Conservation (phyloP, 345 rosid species). For the Iberis pinnata region DNA sequence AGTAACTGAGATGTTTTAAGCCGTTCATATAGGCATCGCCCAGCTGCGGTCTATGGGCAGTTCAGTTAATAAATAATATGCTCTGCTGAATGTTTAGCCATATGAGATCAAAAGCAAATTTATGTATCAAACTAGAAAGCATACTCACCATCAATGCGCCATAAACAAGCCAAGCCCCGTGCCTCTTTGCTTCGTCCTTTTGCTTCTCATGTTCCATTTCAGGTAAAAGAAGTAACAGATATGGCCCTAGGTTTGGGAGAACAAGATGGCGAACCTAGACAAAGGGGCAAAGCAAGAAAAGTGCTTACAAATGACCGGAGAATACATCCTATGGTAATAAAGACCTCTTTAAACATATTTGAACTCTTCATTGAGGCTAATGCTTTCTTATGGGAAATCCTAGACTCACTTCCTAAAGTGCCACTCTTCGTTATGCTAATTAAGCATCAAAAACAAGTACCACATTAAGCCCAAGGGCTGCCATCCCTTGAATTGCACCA, state of each 20-base stretch:
- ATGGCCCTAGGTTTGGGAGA: constrained; percentile 69
- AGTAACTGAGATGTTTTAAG: constrained; percentile 48
- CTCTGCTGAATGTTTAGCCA: too few species aligned
- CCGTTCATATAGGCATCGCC: constrained; percentile 58
- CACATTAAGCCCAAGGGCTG: constrained; percentile 71
- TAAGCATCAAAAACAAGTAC: constrained; percentile 36
- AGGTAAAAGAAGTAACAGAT: constrained; percentile 60
- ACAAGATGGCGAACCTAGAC: constrained; percentile 67
- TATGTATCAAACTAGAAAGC: constrained; percentile 8
- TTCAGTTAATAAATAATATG: too few species aligned
- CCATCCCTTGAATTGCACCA: constrained; percentile 87
- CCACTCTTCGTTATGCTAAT: constrained; percentile 8
- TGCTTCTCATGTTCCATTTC: constrained; percentile 65
- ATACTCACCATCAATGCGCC: constrained; percentile 66
- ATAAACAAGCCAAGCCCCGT: constrained; percentile 75
- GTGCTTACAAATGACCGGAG: background rate
- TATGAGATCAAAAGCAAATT: constrained; percentile 3
- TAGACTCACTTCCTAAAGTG: constrained; percentile 15
- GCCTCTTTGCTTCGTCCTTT: constrained; percentile 53
- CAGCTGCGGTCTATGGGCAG: constrained; percentile 60
- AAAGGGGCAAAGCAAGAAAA: constrained; percentile 19
- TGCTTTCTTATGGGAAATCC: constrained; percentile 3
- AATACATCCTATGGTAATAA: background rate
- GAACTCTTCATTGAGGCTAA: background rate
- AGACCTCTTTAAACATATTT: constrained; percentile 10